Percentiles rank a stretch among this genome's conserved stretches.
Conservation (phyloP, 257 asterid genomes). For the Capsicum baccatum region DNA sequence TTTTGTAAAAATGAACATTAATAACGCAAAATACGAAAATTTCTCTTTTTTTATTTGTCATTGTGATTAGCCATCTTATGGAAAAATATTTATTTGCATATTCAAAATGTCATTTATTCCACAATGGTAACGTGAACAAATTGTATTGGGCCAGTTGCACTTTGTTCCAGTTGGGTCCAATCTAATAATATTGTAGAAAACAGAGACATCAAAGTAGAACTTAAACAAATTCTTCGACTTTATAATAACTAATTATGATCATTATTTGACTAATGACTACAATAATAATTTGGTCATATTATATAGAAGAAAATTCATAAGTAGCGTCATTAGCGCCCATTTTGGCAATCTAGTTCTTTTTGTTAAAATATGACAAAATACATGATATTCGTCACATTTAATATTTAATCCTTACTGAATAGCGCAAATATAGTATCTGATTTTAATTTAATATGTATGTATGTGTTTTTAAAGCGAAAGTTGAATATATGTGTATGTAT, state of each 20-base stretch:
- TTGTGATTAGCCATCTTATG: neutral
- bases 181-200: neutral
- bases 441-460: neutral
- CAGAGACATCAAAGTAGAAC: neutral
- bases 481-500: neutral
- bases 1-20: no score
- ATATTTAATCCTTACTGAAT: no score
- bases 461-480: no score
- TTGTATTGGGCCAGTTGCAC: slow-evolving; percentile 2
- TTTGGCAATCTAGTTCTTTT: no score
- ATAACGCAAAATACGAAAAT: no score
- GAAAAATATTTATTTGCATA: neutral
- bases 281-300: neutral
- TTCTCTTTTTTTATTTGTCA: no score
- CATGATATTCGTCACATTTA: neutral
- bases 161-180: neutral
- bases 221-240: neutral
- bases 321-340: neutral
- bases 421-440: neutral
- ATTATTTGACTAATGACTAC: neutral
- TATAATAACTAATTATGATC: neutral
- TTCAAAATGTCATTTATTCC: neutral
- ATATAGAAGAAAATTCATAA: neutral
- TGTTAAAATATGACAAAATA: no score
- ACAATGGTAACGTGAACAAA: slow-evolving; percentile 1